These are phyloP conservation scores for Metschnikowia picachoensis DNA, from an alignment of 805 yeast species.

Conservation along the genomic window DNA sequence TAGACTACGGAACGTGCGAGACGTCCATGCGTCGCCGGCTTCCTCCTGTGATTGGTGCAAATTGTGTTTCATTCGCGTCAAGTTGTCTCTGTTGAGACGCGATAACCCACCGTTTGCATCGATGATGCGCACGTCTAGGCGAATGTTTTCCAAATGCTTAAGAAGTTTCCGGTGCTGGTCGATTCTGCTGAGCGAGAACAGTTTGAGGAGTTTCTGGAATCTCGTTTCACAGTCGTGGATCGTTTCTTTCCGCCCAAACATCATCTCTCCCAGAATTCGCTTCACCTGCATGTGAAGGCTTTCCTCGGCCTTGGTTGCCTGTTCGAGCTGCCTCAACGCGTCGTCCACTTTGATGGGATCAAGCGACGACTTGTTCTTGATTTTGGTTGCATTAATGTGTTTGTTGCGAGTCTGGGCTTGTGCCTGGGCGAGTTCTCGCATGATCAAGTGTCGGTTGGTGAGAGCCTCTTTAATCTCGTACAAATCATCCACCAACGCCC, in stretches of 20 bases:
- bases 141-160: conserved; percentile 64
- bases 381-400: conserved; percentile 67
- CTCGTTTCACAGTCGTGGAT: conserved; percentile 54
- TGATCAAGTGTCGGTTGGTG: conserved; percentile 85
- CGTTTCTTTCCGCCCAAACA: conserved; percentile 64
- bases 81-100: conserved; percentile 71
- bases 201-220: conserved; percentile 51
- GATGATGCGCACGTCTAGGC: conserved; percentile 68
- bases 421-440: conserved; percentile 83
- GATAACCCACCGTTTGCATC: conserved; percentile 79
- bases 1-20: conserved; percentile 37
- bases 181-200: conserved; percentile 64
- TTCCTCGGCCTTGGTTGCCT: conserved; percentile 72
- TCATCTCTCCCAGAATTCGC: conserved; percentile 81
- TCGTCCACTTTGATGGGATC: conserved; percentile 90
- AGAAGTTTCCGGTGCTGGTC: conserved; percentile 84
- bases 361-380: conserved; percentile 67
- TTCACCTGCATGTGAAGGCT: conserved; percentile 73
- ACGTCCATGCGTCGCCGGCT: conserved; percentile 43
- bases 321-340: conserved; percentile 74
- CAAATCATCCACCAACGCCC: conserved; percentile 64
- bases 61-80: conserved; percentile 43
- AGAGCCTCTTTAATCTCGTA: conserved; percentile 87
- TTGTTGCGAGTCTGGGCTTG: conserved; percentile 68
- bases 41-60: conserved; percentile 41